Evolutionary conservation across 164 flowering plant genomes (phyloP).

Genomic region (Saururus chinensis): DNA sequence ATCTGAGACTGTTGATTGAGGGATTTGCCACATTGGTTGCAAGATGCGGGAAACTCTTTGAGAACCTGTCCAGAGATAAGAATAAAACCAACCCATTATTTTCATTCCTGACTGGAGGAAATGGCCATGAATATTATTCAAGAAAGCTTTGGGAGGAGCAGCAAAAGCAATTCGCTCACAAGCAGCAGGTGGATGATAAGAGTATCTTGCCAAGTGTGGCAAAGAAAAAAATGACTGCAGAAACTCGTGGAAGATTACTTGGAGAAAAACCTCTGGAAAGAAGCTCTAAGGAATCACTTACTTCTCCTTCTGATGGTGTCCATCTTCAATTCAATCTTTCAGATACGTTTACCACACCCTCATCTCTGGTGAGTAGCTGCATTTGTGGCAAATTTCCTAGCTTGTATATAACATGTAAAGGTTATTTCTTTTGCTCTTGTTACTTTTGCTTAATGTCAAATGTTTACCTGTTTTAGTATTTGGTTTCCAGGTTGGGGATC

Average conservation of each 20-base stretch:
- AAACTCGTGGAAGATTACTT: slow-evolving; percentile 69
- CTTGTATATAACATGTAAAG: neutral
- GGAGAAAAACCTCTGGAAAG: slow-evolving; percentile 82
- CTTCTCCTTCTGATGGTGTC: slow-evolving; percentile 26
- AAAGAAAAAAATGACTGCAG: slow-evolving; percentile 75
- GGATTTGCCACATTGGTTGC: slow-evolving; percentile 87
- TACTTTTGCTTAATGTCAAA: neutral
- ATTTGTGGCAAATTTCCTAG: neutral
- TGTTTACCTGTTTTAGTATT: neutral
- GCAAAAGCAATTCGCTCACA: slow-evolving; percentile 42
- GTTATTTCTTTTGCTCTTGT: neutral
- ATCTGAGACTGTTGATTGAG: slow-evolving; percentile 61
- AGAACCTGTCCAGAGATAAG: slow-evolving; percentile 86
- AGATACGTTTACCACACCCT: slow-evolving; percentile 78
- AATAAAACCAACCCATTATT: slow-evolving; percentile 69
- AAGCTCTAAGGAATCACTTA: slow-evolving; percentile 42
- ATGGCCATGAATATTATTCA: slow-evolving; percentile 64
- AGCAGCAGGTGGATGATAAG: slow-evolving; percentile 29
- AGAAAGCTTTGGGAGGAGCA: slow-evolving; percentile 90
- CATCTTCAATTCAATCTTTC: slow-evolving; percentile 54
- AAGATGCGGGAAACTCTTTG: slow-evolving; percentile 84
- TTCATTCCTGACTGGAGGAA: slow-evolving; percentile 72
- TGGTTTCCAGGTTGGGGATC: slow-evolving; percentile 14
- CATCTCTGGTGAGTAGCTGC: slow-evolving; percentile 45
- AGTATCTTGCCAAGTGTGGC: slow-evolving; percentile 1